Conservation (phyloP, 306 rosid species). For the Inga oerstediana region DNA sequence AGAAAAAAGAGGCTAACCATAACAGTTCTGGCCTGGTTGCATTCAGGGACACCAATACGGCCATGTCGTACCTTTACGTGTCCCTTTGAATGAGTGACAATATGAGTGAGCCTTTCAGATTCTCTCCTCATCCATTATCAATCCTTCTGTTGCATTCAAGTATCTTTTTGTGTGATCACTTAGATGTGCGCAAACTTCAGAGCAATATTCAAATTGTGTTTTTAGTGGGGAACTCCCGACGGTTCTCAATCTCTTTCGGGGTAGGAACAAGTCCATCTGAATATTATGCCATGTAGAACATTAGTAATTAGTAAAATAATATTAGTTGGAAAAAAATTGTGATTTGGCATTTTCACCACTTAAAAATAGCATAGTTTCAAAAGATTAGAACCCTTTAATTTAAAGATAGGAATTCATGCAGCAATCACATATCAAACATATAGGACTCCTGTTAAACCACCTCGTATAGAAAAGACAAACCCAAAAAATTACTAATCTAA, state of each 20-base stretch:
- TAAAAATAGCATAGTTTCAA: too few species aligned
- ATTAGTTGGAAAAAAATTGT: too few species aligned
- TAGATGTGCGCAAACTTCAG: neutral
- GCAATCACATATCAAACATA: too few species aligned
- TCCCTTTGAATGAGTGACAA: neutral
- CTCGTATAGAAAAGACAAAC: too few species aligned
- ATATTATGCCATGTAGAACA: neutral
- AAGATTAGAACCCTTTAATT: too few species aligned
- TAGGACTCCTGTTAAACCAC: too few species aligned
- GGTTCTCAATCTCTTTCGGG: neutral
- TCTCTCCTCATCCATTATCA: neutral
- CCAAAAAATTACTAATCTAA: too few species aligned
- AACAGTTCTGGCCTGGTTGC: neutral
- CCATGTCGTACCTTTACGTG: neutral
- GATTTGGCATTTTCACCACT: too few species aligned
- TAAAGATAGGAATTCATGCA: too few species aligned
- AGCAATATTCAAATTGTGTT: neutral
- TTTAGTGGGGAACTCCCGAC: neutral
- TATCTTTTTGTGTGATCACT: neutral
- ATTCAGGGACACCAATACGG: neutral
- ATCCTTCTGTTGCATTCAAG: neutral
- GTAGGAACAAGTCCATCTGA: neutral
- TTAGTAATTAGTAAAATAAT: too few species aligned
- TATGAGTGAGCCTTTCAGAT: neutral
- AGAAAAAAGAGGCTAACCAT: neutral